Evolutionary conservation across 2,329 filamentous ascomycete genomes (phyloP), one percentile per base, ranked within the genome.

Genomic region (Fusarium napiforme): DNA sequence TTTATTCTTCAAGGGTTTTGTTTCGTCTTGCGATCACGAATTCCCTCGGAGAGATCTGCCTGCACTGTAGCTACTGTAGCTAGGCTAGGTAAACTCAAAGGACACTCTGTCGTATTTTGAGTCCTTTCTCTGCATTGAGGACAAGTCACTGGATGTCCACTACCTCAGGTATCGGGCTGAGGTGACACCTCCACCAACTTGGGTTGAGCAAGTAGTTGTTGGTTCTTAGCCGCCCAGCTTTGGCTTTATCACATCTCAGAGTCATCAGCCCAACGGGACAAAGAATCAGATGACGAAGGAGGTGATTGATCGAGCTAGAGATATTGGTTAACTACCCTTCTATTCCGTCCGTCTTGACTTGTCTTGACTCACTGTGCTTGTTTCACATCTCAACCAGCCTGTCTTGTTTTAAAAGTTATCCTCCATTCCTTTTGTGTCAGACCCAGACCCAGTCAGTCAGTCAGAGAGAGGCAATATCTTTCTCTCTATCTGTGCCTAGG

Each of bases 181-280:
- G 45, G 66, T 60, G 66, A 63, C 67, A 67, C 65, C 60, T 62
- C 52, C 61, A 63, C 69, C 73, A 67, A 55, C 67, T 52, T 59
- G 46, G 59, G 69, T 49, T 59, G 52, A 61, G 68, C 75, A 76
- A 68, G 72, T 74, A 46, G 50, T 46, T 72, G 64, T 67, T 34
- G 49, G 40, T 61, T 70, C 70, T 64, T 77, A 77, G 73, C 75
- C 75, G 75, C 75, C 75, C 75, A 72, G 64, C 60, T 49, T 36
- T 67, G 56, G 39, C 72, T 77, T 73, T 53, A 72, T 77, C 75
- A 77, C 75, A 77, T 74, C 14, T 59, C 52, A 52, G 40, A 63
- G 66, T 64, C 67, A 75, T 74, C 70, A 65, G 71, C 61, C 64
- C 62, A 72, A 67, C 61, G 50, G 57, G 45, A 76, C 50, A 43